These are phyloP conservation scores for Suillus tomentosus DNA, from an alignment of 768 basidiomycete species.

Conservation along the genomic window DNA sequence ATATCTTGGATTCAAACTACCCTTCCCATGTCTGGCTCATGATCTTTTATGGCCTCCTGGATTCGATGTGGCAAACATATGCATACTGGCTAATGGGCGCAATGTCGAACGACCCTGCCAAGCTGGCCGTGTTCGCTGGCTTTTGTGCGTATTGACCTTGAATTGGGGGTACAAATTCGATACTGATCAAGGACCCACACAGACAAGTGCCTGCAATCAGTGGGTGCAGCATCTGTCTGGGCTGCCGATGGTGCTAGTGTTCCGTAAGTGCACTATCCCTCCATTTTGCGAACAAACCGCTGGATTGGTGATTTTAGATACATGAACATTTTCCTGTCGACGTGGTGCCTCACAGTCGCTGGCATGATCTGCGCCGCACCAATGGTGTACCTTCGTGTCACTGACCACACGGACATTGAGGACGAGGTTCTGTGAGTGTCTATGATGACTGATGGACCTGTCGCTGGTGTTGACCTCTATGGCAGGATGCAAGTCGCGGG, in stretches of 20 bases:
- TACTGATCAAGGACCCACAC: constrained; percentile 6
- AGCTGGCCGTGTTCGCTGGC: constrained; percentile 79
- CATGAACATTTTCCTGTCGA: constrained; percentile 75
- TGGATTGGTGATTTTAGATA: constrained; percentile 36
- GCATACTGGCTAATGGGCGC: constrained; percentile 87
- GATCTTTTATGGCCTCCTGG: constrained; percentile 74
- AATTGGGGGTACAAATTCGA: background rate
- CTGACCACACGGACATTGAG: constrained; percentile 51
- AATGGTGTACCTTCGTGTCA: constrained; percentile 73
- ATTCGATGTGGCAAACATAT: constrained; percentile 85
- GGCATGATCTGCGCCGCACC: constrained; percentile 70
- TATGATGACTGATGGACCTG: background rate
- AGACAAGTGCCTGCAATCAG: constrained; percentile 79
- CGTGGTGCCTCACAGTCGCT: constrained; percentile 66
- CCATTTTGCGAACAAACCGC: background rate
- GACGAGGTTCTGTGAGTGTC: constrained; percentile 54
- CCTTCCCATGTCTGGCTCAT: constrained; percentile 61
- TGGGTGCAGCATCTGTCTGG: constrained; percentile 73
- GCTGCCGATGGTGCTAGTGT: constrained; percentile 61
- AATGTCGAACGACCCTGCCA: constrained; percentile 80
- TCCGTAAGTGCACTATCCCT: constrained; percentile 51
- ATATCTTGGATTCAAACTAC: constrained; percentile 60
- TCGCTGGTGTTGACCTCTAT: background rate
- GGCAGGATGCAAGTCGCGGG: constrained; percentile 9
- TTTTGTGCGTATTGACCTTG: constrained; percentile 59